These are phyloP conservation scores for Microthlaspi erraticum DNA, from an alignment of 345 rosid species.

Conservation along the genomic window DNA sequence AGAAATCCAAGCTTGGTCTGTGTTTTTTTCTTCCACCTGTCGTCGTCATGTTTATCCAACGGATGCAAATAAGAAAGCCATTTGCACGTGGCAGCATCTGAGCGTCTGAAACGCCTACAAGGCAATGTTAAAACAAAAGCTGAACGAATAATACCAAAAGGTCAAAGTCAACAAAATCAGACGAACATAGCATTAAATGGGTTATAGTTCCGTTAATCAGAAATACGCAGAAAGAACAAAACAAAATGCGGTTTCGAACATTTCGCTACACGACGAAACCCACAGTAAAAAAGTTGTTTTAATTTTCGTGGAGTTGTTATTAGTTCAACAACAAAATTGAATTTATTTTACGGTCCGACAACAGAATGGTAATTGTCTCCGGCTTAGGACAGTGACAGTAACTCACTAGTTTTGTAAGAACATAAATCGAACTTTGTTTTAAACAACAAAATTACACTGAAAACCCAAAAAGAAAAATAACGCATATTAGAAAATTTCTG, in stretches of 20 bases:
- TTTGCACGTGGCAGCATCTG: conserved; percentile 23
- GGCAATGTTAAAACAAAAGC: conserved; percentile 38
- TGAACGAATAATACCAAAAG: conserved; percentile 30
- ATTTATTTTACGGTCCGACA: conserved; percentile 26
- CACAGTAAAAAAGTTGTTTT: not conserved
- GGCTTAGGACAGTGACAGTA: not conserved
- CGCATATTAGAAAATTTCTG: not conserved
- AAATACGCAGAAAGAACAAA: conserved; percentile 26
- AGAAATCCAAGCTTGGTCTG: conserved; percentile 35
- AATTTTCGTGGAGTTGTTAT: not conserved
- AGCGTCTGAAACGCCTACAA: conserved; percentile 33
- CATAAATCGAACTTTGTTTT: too few relatives aligned
- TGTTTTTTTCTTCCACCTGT: conserved; percentile 21
- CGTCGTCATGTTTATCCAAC: conserved; percentile 24
- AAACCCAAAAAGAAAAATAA: not conserved
- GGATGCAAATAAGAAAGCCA: not conserved
- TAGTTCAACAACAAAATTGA: conserved; percentile 24
- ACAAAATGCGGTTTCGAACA: conserved; percentile 33
- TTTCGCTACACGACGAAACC: conserved; percentile 56
- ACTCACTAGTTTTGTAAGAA: too few relatives aligned
- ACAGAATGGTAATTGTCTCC: conserved; percentile 29
- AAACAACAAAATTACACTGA: not conserved
- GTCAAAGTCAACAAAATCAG: conserved; percentile 42
- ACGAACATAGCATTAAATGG: conserved; percentile 33
- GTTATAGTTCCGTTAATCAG: conserved; percentile 21